Evolutionary conservation across 441 rosid species (phyloP).

Genomic region (Breynia disticha): DNA sequence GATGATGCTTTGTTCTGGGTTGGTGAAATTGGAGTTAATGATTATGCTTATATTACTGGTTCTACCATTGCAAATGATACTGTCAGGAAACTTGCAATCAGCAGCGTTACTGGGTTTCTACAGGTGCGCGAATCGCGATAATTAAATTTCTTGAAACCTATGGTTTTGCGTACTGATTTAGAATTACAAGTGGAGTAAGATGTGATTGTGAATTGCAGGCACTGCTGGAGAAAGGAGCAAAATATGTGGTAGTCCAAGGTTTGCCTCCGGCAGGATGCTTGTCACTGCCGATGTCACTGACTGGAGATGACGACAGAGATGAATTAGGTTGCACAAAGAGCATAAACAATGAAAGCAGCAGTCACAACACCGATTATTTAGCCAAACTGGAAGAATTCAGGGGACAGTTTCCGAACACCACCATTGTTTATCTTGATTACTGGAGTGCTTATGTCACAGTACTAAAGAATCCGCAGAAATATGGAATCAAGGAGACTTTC

Average conservation of each 20-base stretch:
- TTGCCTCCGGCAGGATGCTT: conserved; percentile 74
- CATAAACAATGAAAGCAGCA: conserved; percentile 37
- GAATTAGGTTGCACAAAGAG: conserved; percentile 65
- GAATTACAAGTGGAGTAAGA: background rate
- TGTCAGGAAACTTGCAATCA: conserved; percentile 38
- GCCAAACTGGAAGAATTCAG: conserved; percentile 35
- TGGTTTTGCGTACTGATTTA: too few species aligned
- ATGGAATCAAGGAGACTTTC: conserved; percentile 62
- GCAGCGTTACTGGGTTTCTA: conserved; percentile 31
- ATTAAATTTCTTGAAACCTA: too few species aligned
- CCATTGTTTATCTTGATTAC: conserved; percentile 61
- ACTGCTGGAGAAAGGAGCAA: conserved; percentile 61
- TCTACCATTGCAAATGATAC: conserved; percentile 43
- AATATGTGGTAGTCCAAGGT: conserved; percentile 63
- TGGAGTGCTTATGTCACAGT: conserved; percentile 62
- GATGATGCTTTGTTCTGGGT: conserved; percentile 72
- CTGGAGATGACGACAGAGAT: conserved; percentile 55
- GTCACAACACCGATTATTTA: conserved; percentile 46
- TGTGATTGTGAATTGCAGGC: conserved; percentile 28
- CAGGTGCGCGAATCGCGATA: too few species aligned
- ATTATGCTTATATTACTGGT: conserved; percentile 66
- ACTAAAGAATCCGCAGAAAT: conserved; percentile 36
- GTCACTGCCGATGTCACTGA: conserved; percentile 50
- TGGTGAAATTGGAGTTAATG: conserved; percentile 89
- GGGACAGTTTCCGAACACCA: conserved; percentile 39